Percentiles rank a stretch among this genome's conserved stretches.
Conservation (phyloP, 306 rosid species). For the Chamaecrista fasciculata region DNA sequence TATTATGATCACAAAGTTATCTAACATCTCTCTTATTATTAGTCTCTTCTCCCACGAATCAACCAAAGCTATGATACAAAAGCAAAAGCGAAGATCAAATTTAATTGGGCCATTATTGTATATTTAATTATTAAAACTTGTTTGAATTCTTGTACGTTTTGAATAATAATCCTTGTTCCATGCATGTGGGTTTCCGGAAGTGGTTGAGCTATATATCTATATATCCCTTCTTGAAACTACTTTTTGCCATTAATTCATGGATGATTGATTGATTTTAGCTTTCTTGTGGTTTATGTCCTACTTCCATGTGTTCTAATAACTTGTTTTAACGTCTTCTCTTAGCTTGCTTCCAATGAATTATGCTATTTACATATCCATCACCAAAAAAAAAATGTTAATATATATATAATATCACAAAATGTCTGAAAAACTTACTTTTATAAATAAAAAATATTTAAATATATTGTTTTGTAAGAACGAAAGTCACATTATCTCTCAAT, state of each 20-base stretch:
- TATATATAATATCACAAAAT: no score
- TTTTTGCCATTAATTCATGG: neutral
- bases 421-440: no score
- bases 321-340: neutral
- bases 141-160: neutral
- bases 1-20: no score
- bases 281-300: conserved; percentile 28
- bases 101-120: neutral
- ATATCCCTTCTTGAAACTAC: conserved; percentile 17
- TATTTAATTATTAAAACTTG: neutral
- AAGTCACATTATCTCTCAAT: no score
- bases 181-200: conserved; percentile 7
- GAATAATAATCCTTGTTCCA: neutral
- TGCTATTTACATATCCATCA: neutral
- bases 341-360: neutral
- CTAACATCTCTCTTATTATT: neutral
- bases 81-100: neutral
- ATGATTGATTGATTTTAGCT: neutral
- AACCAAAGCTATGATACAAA: neutral
- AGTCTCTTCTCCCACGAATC: neutral
- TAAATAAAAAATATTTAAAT: no score
- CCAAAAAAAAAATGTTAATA: neutral
- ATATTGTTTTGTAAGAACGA: no score
- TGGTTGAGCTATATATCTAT: conserved; percentile 34
- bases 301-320: conserved; percentile 13